Conservation (phyloP, 1,284 basidiomycete species). For the Papiliotrema flavescens region DNA sequence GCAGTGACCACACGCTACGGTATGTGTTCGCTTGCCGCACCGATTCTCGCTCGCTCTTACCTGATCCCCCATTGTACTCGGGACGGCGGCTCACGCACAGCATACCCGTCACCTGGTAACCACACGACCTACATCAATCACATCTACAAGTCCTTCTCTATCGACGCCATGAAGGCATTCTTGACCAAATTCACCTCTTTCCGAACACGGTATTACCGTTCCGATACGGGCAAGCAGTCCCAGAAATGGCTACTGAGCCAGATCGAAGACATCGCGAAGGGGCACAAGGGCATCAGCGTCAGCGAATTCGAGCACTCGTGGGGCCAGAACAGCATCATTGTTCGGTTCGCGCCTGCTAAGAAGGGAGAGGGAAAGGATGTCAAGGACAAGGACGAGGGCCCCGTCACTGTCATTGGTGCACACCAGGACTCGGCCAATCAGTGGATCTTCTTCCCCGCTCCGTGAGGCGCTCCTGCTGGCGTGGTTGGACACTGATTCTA, state of each 20-base stretch:
- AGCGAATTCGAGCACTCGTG: constrained; percentile 82
- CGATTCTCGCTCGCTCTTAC: no score
- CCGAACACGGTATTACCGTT: constrained; percentile 52
- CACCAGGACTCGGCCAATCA: constrained; percentile 90
- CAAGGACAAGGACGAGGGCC: constrained; percentile 33
- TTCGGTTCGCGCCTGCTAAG: constrained; percentile 50
- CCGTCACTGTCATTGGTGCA: constrained; percentile 64
- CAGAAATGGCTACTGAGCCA: constrained; percentile 78
- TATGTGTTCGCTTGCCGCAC: constrained; percentile 14
- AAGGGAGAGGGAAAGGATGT: constrained; percentile 6
- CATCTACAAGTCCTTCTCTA: constrained; percentile 33
- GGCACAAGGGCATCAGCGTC: constrained; percentile 64
- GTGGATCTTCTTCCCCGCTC: constrained; percentile 83
- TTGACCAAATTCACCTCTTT: constrained; percentile 63
- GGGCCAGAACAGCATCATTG: constrained; percentile 86
- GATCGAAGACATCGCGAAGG: constrained; percentile 66
- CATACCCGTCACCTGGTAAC: constrained; percentile 42
- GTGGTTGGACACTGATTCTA: constrained; percentile 2
- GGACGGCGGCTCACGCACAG: constrained; percentile 8
- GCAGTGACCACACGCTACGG: constrained; percentile 37
- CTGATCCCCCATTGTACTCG: background rate
- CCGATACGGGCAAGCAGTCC: constrained; percentile 65
- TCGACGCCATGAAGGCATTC: constrained; percentile 56
- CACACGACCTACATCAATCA: constrained; percentile 35
- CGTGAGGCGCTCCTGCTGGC: constrained; percentile 54